Evolutionary conservation across 805 yeast species (phyloP), one percentile per base, ranked within the genome.

Genomic region (Cyberlindnera veronae): DNA sequence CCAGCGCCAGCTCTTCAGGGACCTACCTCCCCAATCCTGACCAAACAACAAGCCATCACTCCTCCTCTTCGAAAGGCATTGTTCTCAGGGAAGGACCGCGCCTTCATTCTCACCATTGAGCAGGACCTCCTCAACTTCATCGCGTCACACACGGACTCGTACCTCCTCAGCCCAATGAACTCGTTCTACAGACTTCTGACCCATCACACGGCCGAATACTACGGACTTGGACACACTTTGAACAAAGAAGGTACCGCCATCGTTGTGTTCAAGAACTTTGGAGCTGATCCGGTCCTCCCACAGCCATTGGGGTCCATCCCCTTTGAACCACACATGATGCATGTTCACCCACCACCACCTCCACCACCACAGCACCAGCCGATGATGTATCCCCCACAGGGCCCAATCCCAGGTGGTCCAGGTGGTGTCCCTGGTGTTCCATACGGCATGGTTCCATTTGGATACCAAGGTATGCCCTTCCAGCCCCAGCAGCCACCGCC

Each of bases 141-240:
- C 27, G 50, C 64, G 7, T 62, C 67, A 35, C 64, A 50, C 52
- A 70, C 50, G 38, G 67, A 54, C 51, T 68, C 60, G 48, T 68
- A 55, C 59, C 72, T 22, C 51, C 64, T 67, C 62, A 67, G 49
- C 19, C 60, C 58, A 6, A 72, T 78, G 71, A 84, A 84, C 57
- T 79, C 88, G 3, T 84, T 79, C 57, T 79, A 77, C 49, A 64
- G 91, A 49, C 63, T 84, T 33, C 61, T 84, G 39, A 71, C 83
- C 0, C 90, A 84, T 58, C 84, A 81, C 48, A 63, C 82, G 26
- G 85, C 89, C 5, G 82, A 78, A 28, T 81, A 81, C 55, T 80
- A 81, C 53, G 64, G 68, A 18, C 57, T 83, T 41, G 79, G 78
- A 31, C 90, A 84, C 53, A 70, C 69, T 8, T 48, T 76, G 11